Evolutionary conservation across 1,139 yeast species (phyloP), one percentile per base, ranked within the genome.

Genomic region (Scheffersomyces titani): DNA sequence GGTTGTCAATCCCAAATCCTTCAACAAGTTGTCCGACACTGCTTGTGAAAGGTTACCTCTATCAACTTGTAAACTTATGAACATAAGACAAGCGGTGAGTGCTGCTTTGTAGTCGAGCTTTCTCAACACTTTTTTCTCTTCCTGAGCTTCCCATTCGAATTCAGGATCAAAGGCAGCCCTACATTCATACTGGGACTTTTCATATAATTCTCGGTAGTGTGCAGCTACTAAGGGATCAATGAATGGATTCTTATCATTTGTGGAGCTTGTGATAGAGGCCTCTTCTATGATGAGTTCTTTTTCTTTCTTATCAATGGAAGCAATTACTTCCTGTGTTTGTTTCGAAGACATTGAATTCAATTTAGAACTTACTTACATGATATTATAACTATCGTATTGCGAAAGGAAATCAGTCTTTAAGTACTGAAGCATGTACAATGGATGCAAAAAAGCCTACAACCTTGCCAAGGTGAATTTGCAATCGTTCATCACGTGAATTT

Each of bases 21-120:
- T 59, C 51, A 75, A 64, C 53, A 75, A 62, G 53, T 72, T 69
- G 59, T 74, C 78, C 3, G 76, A 66, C 1, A 73, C 65, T 1
- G 76, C 77, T 60, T 74, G 76, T 0, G 64, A 63, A 52, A 74
- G 56, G 57, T 74, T 75, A 20, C 70, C 69, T 55, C 78, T 59
- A 61, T 74, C 76, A 55, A 75, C 63, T 57, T 75, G 74, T 53
- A 75, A 67, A 13, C 72, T 74, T 16, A 66, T 65, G 55, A 74
- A 74, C 64, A 73, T 62, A 6, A 74, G 47, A 55, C 73, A 73
- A 20, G 72, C 72, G 59, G 69, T 67, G 47, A 69, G 65, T 9
- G 72, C 67, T 52, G 74, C 76, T 52, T 69, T 61, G 58, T 62
- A 61, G 57, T 74, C 71, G 45, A 70, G 60, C 52, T 70, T 72